Evolutionary conservation across 2,329 filamentous ascomycete genomes (phyloP).

Genomic region (Hirsutella thompsonii): DNA sequence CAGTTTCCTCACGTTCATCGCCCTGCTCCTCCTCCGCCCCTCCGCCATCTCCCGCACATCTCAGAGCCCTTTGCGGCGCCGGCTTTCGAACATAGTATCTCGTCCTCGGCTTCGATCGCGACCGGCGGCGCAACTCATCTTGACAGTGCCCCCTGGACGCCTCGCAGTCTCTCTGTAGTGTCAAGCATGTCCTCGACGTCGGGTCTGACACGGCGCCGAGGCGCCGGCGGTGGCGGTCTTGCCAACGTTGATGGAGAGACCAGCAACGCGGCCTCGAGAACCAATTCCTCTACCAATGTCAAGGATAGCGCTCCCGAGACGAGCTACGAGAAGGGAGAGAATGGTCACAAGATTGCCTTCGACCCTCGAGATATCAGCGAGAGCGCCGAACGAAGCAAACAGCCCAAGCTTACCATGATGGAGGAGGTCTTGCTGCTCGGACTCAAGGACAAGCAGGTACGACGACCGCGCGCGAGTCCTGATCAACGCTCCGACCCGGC

Average conservation of each 20-base stretch:
- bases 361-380: conserved; percentile 96
- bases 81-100: neutral
- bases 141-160: neutral
- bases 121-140: neutral
- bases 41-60: neutral
- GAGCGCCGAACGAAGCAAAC: conserved; percentile 89
- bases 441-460: conserved; percentile 95
- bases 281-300: conserved; percentile 41
- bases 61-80: neutral
- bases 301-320: conserved; percentile 53
- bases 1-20: neutral
- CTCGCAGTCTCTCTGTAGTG: neutral
- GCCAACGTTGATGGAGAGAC: conserved; percentile 44
- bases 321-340: conserved; percentile 82
- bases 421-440: conserved; percentile 93
- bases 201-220: conserved; percentile 51
- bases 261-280: conserved; percentile 38
- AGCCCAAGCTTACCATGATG: conserved; percentile 97
- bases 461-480: conserved; percentile 9
- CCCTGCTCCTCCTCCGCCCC: neutral
- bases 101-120: neutral
- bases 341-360: conserved; percentile 97
- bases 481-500: neutral
- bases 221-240: conserved; percentile 54
- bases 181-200: conserved; percentile 24